These are phyloP conservation scores for Calvatia gigantea DNA, from an alignment of 768 basidiomycete genomes.

Conservation along the genomic window DNA sequence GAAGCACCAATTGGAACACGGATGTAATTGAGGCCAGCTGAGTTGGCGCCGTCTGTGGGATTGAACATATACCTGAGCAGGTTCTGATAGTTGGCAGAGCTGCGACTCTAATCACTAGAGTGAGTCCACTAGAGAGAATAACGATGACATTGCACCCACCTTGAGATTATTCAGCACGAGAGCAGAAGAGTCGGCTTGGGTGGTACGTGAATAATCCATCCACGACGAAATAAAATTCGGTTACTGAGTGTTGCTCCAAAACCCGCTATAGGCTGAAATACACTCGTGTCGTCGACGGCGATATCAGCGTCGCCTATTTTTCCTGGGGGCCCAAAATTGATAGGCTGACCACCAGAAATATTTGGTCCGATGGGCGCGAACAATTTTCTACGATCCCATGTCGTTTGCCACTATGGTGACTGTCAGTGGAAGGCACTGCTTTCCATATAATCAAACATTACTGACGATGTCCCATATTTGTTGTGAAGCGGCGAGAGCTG, in stretches of 20 bases:
- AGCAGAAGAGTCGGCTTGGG: constrained; percentile 69
- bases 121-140: neutral
- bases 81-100: constrained; percentile 54
- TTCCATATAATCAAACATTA: neutral
- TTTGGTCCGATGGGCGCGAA: constrained; percentile 46
- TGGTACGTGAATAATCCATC: neutral
- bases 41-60: constrained; percentile 54
- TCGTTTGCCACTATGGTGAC: constrained; percentile 53
- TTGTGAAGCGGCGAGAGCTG: constrained; percentile 31
- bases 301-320: constrained; percentile 60
- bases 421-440: neutral
- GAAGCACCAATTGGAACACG: constrained; percentile 70
- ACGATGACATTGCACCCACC: too few relatives aligned
- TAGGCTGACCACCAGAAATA: constrained; percentile 28
- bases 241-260: constrained; percentile 67
- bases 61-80: constrained; percentile 59
- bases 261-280: constrained; percentile 64
- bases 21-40: constrained; percentile 67
- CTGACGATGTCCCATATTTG: constrained; percentile 56
- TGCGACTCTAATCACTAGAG: constrained; percentile 34
- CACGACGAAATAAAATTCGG: neutral
- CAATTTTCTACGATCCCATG: constrained; percentile 47
- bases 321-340: constrained; percentile 59
- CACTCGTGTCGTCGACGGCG: constrained; percentile 46
- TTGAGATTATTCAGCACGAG: constrained; percentile 59